Evolutionary conservation across 2,329 filamentous ascomycete species (phyloP), one percentile per base, ranked within the genome.

Genomic region (Pyrenochaeta sp.): DNA sequence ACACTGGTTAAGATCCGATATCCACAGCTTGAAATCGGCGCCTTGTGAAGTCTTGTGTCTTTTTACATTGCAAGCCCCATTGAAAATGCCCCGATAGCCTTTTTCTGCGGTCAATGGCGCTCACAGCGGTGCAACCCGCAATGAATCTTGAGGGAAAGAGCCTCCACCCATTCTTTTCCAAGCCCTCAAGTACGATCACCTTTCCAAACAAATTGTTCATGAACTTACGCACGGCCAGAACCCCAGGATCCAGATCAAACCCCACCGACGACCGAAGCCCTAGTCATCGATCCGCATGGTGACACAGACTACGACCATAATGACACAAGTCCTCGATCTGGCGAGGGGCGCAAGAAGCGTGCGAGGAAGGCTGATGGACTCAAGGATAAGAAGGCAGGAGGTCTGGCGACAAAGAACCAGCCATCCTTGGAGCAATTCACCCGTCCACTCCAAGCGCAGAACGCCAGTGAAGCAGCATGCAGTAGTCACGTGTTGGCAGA

Each of bases 131-230:
- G 56, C 67, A 69, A 35, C 58, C 67, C 49, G 73, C 69, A 53
- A 77, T 77, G 75, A 67, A 70, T 68, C 59, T 73, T 33, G 74
- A 73, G 48, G 64, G 68, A 43, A 63, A 75, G 56, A 62, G 49
- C 56, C 48, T 77, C 44, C 75, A 77, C 58, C 74, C 75, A 23
- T 77, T 77, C 67, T 77, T 77, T 51, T 58, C 69, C 21, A 75
- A 73, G 49, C 55, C 64, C 12, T 33, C 46, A 2, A 66, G 70
- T 73, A 64, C 45, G 64, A 27, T 10, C 14, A 7, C 6, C 27
- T 15, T 15, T 7, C 17, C 23, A 27, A 15, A 11, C 7, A 14
- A 3, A 23, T 2, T 11, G 6, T 7, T n/a, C 20, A 11, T 11
- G 9, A 17, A 30, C 54, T 66, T 20, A 67, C 33, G 9, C 7